phyloP scores from a whole-genome alignment of 2,329 filamentous ascomycete species.

The Thermoascus crustaceus region DNA sequence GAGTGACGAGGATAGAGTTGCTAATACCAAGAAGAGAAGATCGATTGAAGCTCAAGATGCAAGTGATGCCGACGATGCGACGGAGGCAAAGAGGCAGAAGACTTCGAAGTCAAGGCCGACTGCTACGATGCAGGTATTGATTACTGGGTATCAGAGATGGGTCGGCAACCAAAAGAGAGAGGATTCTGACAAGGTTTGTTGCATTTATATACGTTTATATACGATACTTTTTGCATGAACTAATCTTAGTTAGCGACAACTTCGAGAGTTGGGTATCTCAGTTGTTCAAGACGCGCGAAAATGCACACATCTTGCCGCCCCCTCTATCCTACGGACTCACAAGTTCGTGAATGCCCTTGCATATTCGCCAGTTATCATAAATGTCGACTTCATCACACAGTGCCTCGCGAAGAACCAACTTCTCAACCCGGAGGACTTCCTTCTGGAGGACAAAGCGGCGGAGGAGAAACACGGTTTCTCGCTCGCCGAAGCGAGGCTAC shows the following conservation, averaged over 20 bases:
- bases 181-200: slow-evolving; percentile 67
- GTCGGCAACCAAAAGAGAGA: slow-evolving; percentile 63
- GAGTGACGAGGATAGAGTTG: slow-evolving; percentile 32
- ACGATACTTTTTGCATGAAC: slow-evolving; percentile 5
- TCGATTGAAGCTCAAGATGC: slow-evolving; percentile 42
- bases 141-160: slow-evolving; percentile 84
- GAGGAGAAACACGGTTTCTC: slow-evolving; percentile 65
- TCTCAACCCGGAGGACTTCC: slow-evolving; percentile 56
- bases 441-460: slow-evolving; percentile 61
- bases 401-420: slow-evolving; percentile 62
- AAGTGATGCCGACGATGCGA: slow-evolving; percentile 38
- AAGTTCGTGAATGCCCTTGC: slow-evolving; percentile 90
- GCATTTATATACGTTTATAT: slow-evolving; percentile 6
- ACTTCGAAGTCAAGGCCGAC: slow-evolving; percentile 54
- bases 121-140: slow-evolving; percentile 64
- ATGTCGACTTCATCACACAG: slow-evolving; percentile 67
- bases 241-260: slow-evolving; percentile 52
- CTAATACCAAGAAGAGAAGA: slow-evolving; percentile 34
- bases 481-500: slow-evolving; percentile 57
- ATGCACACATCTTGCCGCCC: slow-evolving; percentile 82
- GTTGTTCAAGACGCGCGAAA: slow-evolving; percentile 66
- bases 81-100: slow-evolving; percentile 55
- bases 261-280: slow-evolving; percentile 74
- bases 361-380: slow-evolving; percentile 67
- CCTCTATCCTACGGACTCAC: slow-evolving; percentile 75